Evolutionary conservation across 257 asterid species (phyloP), one percentile per base, ranked within the genome.

Genomic region (Solanum appendiculatum): DNA sequence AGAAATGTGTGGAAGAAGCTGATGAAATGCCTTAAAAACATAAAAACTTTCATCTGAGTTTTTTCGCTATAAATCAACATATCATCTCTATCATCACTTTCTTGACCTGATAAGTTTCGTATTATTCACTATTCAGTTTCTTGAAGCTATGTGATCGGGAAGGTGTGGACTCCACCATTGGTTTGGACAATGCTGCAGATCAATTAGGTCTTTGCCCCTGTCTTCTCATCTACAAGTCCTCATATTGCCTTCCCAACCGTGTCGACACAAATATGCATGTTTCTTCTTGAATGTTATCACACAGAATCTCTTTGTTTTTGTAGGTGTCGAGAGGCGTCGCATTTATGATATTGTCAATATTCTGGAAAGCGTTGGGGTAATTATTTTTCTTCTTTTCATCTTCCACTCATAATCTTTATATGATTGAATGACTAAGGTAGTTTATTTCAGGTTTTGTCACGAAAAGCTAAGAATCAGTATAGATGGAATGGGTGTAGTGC

Each of bases 341-440:
- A 92, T 94, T 86, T 94, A 94, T 60, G 97, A 93, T 86, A 91
- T 94, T 21, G 95, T 94, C 85, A 93, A 94, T 88, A 93, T 93
- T 56, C 82, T 94, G 86, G 95, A 94, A 87, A 90, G 97, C 84
- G 42, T 93, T 51, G 96, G 94, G 94, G 95, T 94, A 92, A 86
- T 34, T 72, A 40, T 84, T 40, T 33, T 33, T 70, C 51, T 9
- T 56, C 86, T 12, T 33, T 36, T 64, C 42, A 15, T 56, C 78
- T 66, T 25, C 72, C 82, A 23, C 21, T 84, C n/a, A 51, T 29
- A 64, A 83, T 18, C 40, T 42, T 75, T 87, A 46, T 68, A 27
- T 40, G 56, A 77, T 87, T 20, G 31, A 54, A 10, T 48, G 36
- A 9, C 74, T 9, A 68, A 70, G 88, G 73, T 16, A 33, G 6